phyloP scores from a whole-genome alignment of 176 grass and related monocot genomes.

The Musa acuminata region DNA sequence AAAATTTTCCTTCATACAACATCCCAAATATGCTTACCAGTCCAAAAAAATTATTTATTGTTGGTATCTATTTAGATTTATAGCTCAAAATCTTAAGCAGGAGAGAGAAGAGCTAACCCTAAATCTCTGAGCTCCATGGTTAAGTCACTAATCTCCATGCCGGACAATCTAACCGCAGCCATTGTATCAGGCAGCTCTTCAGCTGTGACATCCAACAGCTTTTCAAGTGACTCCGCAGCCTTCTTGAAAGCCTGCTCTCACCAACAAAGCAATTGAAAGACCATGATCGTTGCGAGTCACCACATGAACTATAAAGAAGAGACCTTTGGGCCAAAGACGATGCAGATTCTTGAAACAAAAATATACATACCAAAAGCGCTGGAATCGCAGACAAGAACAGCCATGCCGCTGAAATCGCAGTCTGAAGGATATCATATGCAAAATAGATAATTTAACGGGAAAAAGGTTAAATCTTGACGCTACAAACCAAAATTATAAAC shows the following conservation, averaged over 20 bases:
- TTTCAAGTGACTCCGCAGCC: conserved; percentile 48
- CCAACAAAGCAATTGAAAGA: background rate
- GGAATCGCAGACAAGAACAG: conserved; percentile 51
- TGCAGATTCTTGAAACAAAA: background rate
- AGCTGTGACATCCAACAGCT: conserved; percentile 39
- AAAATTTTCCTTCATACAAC: background rate
- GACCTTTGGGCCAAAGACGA: background rate
- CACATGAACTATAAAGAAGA: background rate
- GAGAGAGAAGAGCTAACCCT: conserved; percentile 31
- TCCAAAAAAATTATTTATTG: background rate
- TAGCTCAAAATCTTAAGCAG: background rate
- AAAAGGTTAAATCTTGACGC: background rate
- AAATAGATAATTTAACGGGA: background rate
- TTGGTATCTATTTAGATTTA: background rate
- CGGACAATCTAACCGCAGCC: conserved; percentile 55
- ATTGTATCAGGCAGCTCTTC: conserved; percentile 60
- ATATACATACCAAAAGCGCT: conserved; percentile 39
- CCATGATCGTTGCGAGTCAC: background rate
- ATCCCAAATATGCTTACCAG: background rate
- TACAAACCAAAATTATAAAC: background rate
- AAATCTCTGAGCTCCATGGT: conserved; percentile 51
- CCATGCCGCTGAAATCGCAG: conserved; percentile 37
- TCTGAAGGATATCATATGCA: conserved; percentile 21
- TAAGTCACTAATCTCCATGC: conserved; percentile 59
- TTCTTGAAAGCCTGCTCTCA: conserved; percentile 39